A percentile compares a stretch with the other conserved stretches of the same genome.
Evolutionary conservation across 495 filamentous ascomycete species (phyloP).

Genomic region (Penicillium maclennaniae): DNA sequence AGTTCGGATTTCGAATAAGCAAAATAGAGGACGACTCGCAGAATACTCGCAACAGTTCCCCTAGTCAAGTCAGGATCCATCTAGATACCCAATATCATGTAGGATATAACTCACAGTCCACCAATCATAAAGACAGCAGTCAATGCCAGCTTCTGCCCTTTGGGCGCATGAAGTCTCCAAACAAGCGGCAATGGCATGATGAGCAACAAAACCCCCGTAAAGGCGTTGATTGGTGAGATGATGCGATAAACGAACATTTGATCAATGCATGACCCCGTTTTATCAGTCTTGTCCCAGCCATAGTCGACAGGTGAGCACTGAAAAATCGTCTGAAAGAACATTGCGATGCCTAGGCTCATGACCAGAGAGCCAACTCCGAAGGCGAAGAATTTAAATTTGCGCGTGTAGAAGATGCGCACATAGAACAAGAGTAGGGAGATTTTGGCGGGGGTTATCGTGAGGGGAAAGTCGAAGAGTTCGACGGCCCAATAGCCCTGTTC

Average conservation of each 20-base stretch:
- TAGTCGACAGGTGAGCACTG: conserved; percentile 33
- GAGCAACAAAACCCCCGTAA: conserved; percentile 37
- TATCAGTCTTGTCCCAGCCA: conserved; percentile 23
- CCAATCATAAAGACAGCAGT: conserved; percentile 27
- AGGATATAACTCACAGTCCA: conserved; percentile 21
- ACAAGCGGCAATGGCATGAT: conserved; percentile 43
- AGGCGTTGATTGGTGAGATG: conserved; percentile 28
- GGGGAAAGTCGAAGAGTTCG: conserved; percentile 13
- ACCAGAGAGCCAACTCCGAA: conserved; percentile 31
- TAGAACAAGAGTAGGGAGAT: conserved; percentile 40
- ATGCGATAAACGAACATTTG: conserved; percentile 28
- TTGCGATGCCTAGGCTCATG: conserved; percentile 19
- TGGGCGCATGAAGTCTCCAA: conserved; percentile 25
- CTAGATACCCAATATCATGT: background rate
- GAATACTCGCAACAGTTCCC: conserved; percentile 22
- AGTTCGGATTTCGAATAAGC: background rate
- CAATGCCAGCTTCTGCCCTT: conserved; percentile 23
- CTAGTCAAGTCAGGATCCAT: background rate
- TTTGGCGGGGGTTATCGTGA: conserved; percentile 16
- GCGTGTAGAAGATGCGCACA: conserved; percentile 33
- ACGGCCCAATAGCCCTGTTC: conserved; percentile 8
- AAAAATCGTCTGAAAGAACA: conserved; percentile 28
- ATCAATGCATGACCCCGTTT: conserved; percentile 25
- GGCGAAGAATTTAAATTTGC: conserved; percentile 23
- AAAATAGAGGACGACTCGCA: conserved; percentile 20